Base-by-base conservation (phyloP, 1,284 basidiomycete genomes). In the Tremellales sp. region DNA sequence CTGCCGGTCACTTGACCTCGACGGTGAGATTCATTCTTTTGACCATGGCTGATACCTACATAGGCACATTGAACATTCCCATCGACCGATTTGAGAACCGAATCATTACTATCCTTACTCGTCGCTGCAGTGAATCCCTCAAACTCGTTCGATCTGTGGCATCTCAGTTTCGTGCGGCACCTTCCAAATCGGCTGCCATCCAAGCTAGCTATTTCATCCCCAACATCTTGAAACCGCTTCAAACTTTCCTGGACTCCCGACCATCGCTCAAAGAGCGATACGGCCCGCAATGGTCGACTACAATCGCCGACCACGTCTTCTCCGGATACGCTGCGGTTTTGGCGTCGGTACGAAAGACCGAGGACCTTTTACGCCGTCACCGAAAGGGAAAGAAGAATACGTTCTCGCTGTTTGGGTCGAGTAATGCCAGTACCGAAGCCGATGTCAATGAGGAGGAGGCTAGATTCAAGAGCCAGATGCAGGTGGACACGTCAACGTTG, bases 131-230 rank as follows among this genome's bases (percentile, higher is more conserved):
- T 51, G 92, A 95, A 57, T 83, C 87, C 3, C 79, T 98, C 34
- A 80, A 87, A 29, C 83, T 87, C 9, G 87, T 97, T 40, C 81
- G 89, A 38, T 87, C 87, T 0, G 87, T 95, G 57, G 87, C 89
- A 0, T 85, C 71, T 81, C 82, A 76, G 88, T 91, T 56, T 84
- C 90, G 50, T 86, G 53, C 61, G 13, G 40, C 63, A 3, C 53
- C 56, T 21, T 35, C 51, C n/a, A 47, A 51, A 45, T 76, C 55
- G 81, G 79, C 78, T 5, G 84, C 87, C 58, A 25, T 48, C 24
- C 31, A 51, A 10, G 82, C 90, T 14, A 92, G 88, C 63, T 84
- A 87, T 64, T 97, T 94, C 61, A 80, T 97, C 2, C 74, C 81
- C 1, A 77, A 81, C 19, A 84, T 97, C 45, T 76, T 97, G 36